Percentiles rank a stretch among this genome's conserved stretches.
Conservation (phyloP, 805 yeast species). For the Pichia heedii region DNA sequence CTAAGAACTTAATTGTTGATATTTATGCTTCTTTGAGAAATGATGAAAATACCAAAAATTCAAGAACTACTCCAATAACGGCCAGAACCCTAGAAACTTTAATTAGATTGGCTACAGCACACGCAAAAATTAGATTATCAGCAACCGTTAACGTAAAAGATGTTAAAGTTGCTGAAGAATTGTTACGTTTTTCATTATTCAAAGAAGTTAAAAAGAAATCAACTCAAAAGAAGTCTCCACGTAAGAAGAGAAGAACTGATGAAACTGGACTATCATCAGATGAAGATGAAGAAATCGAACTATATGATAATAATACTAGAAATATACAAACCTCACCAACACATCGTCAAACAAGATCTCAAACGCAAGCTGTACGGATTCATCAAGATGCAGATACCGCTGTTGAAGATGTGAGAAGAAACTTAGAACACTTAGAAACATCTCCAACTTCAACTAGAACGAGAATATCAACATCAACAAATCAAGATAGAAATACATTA, state of each 20-base stretch:
- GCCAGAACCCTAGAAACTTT: conserved; percentile 97
- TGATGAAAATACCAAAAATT: conserved; percentile 49
- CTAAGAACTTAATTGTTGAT: conserved; percentile 71
- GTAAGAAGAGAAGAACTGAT: conserved; percentile 28
- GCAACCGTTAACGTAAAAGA: conserved; percentile 65
- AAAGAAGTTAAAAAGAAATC: conserved; percentile 42
- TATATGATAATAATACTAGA: conserved; percentile 7
- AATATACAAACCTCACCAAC: conserved; percentile 4
- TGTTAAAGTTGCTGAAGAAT: conserved; percentile 76
- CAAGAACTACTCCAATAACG: conserved; percentile 86
- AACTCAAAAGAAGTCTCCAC: conserved; percentile 25
- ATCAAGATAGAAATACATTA: background rate
- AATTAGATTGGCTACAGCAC: conserved; percentile 92
- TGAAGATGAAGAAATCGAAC: conserved; percentile 12
- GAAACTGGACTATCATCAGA: conserved; percentile 14
- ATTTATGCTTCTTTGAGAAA: conserved; percentile 79
- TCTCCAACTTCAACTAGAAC: conserved; percentile 2
- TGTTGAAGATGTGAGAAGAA: conserved; percentile 18
- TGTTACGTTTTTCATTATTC: conserved; percentile 79
- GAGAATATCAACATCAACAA: background rate
- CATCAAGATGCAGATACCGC: conserved; percentile 19
- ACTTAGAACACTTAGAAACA: conserved; percentile 17
- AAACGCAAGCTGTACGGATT: conserved; percentile 8
- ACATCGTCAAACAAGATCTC: conserved; percentile 9
- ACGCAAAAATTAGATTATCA: conserved; percentile 89